Evolutionary conservation across 257 asterid genomes (phyloP), one percentile per base, ranked within the genome.

Genomic region (Ocimum tenuiflorum): DNA sequence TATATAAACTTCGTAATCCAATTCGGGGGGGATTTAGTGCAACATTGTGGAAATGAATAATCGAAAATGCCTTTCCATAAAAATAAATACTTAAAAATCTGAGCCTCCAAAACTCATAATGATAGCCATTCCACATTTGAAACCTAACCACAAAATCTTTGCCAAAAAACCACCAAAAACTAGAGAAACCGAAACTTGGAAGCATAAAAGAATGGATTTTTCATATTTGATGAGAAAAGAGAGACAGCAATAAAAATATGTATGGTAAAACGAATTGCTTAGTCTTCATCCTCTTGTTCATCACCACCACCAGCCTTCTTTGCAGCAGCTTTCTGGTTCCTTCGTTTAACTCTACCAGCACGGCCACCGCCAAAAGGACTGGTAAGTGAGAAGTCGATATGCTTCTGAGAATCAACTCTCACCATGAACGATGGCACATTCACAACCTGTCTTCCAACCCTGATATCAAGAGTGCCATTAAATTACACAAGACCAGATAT

Each of bases 391-490:
- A n/a, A n/a, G n/a, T n/a, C n/a, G n/a, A n/a, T n/a, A n/a, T n/a
- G n/a, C n/a, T n/a, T n/a, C n/a, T n/a, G n/a, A n/a, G n/a, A n/a
- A n/a, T n/a, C n/a, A n/a, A n/a, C n/a, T n/a, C n/a, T n/a, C n/a
- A n/a, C n/a, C n/a, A n/a, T n/a, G n/a, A n/a, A n/a, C n/a, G n/a
- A n/a, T n/a, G n/a, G n/a, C n/a, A n/a, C n/a, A n/a, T n/a, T n/a
- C n/a, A n/a, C n/a, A n/a, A n/a, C n/a, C n/a, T n/a, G n/a, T n/a
- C 78, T 76, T 51, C 80, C 80, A 42, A 76, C 80, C 80, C 80
- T 76, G 74, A 42, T 52, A 35, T 0, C 5, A 31, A 67, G 17
- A 20, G 23, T 14, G 23, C 18, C 12, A 29, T 67, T 31, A 63
- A 13, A 50, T 15, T 24, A 3, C 7, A 5, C 7, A n/a, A n/a